Percentiles rank a stretch among this genome's conserved stretches.
phyloP scores from a whole-genome alignment of 2,329 filamentous ascomycete species.

The Fusarium veterinarium region DNA sequence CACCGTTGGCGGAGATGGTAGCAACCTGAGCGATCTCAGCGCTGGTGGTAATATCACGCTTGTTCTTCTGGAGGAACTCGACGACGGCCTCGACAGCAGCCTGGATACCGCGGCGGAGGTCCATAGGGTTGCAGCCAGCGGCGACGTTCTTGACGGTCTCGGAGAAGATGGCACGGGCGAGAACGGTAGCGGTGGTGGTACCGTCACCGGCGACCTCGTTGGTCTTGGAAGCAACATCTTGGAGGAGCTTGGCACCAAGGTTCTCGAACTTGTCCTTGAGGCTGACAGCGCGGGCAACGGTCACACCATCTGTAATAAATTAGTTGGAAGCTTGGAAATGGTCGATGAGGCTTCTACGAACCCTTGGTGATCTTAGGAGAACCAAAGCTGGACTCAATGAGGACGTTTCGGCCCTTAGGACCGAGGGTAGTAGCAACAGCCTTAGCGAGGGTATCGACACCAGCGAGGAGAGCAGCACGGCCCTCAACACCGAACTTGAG shows the following conservation, averaged over 20 bases:
- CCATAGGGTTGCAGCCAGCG: slow-evolving; percentile 99
- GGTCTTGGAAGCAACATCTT: slow-evolving; percentile 99
- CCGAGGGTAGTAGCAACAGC: slow-evolving; percentile 96
- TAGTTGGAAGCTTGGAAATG: slow-evolving; percentile 16
- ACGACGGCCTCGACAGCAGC: slow-evolving; percentile 95
- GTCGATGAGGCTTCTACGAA: slow-evolving; percentile 55
- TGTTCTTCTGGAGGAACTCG: slow-evolving; percentile 93
- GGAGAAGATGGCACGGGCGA: slow-evolving; percentile 98
- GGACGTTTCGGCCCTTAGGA: slow-evolving; percentile 97
- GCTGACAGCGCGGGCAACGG: slow-evolving; percentile 87
- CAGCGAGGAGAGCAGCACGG: slow-evolving; percentile 86
- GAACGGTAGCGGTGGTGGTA: slow-evolving; percentile 96
- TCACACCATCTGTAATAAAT: slow-evolving; percentile 77
- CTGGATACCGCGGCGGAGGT: slow-evolving; percentile 96
- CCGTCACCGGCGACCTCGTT: slow-evolving; percentile 99
- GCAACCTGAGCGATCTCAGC: slow-evolving; percentile 98
- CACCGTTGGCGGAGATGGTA: slow-evolving; percentile 97
- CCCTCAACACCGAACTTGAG: slow-evolving; percentile 98
- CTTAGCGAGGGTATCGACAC: slow-evolving; percentile 96
- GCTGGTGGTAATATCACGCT: slow-evolving; percentile 97
- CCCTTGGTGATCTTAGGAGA: slow-evolving; percentile 99
- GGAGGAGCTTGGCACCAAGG: slow-evolving; percentile 93
- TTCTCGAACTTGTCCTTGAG: slow-evolving; percentile 99
- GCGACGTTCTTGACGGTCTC: slow-evolving; percentile 99
- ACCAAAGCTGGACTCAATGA: slow-evolving; percentile 98